Conservation (phyloP, 306 rosid species). For the Dryas octopetala region DNA sequence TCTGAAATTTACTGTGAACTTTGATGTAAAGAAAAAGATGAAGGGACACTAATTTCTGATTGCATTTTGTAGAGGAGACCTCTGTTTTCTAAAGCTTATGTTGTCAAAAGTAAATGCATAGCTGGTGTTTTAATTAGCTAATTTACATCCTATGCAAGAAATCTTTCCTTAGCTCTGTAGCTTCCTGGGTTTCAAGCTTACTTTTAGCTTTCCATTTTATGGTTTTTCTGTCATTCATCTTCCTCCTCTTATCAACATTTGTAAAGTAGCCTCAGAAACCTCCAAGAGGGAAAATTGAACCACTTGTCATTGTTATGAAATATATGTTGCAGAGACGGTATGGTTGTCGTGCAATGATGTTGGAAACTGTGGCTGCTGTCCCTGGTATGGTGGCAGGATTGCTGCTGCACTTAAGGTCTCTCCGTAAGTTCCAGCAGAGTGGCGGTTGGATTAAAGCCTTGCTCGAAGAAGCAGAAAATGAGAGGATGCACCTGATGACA, state of each 20-base stretch:
- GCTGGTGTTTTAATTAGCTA: not conserved
- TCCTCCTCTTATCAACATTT: not conserved
- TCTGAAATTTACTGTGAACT: not conserved
- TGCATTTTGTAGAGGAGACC: not conserved
- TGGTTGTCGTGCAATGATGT: constrained; percentile 86
- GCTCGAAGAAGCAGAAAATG: constrained; percentile 85
- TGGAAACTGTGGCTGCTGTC: constrained; percentile 78
- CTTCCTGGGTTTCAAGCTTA: not conserved
- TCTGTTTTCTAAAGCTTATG: not conserved
- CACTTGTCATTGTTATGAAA: not conserved
- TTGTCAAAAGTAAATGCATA: not conserved
- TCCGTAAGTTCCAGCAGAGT: constrained; percentile 60
- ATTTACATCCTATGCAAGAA: not conserved
- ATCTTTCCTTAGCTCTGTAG: not conserved
- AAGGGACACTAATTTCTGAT: not conserved
- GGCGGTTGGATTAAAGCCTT: constrained; percentile 82
- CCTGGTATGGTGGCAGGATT: constrained; percentile 89
- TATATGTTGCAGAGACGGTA: constrained; percentile 53
- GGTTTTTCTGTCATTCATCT: too few relatives aligned
- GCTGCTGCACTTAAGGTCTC: constrained; percentile 62
- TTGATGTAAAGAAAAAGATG: not conserved
- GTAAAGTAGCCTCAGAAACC: not conserved
- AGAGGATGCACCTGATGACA: constrained; percentile 86
- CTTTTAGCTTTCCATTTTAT: too few relatives aligned
- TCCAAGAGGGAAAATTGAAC: not conserved